Base-by-base conservation (phyloP, 2,329 filamentous ascomycete genomes). In the Xylaria arbuscula region DNA sequence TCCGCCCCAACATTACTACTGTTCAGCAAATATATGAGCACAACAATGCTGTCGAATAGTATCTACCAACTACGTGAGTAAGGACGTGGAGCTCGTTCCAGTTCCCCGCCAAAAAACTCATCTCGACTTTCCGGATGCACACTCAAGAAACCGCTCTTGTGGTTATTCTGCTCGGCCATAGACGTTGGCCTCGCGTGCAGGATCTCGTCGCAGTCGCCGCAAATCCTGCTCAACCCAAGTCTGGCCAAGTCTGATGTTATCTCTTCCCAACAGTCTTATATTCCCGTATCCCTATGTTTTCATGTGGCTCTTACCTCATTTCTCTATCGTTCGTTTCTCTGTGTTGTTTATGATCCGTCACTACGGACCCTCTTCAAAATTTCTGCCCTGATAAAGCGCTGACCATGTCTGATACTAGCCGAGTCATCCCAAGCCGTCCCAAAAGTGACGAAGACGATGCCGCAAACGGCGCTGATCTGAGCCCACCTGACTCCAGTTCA, bases 381-480 rank as follows among this genome's bases (percentile, higher is more conserved):
- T 32, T 28, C 11, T 32, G 15, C 4, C 1, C n/a, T 6, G 7
- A 55, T 28, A 24, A 13, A 34, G 7, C 63, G 36, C 68, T 70
- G 51, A 66, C 70, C 65, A 70, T 10, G 58, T 67, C 28, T n/a
- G 22, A 5, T 42, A 10, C 10, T 62, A 75, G 74, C 58, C 70
- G 71, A 45, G 64, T 70, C 56, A 68, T 69, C 38, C 62, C 69
- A 66, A 66, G 69, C 56, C 66, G 72, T 59, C 70, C 72, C 61
- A 75, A 73, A 50, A 65, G 72, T 1, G 76, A 82, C 42, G 81
- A 82, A 28, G 80, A 82, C 6, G 77, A 76, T 10, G 73, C 74
- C 5, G 76, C 77, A 36, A 81, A 78, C 42, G 81, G 83, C 19
- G 77, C 74, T 47, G 84, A 85, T 28, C 78, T 87, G 15, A 86